Evolutionary conservation across 305 asterid genomes (phyloP).

Genomic region (Fraxinus velutina): DNA sequence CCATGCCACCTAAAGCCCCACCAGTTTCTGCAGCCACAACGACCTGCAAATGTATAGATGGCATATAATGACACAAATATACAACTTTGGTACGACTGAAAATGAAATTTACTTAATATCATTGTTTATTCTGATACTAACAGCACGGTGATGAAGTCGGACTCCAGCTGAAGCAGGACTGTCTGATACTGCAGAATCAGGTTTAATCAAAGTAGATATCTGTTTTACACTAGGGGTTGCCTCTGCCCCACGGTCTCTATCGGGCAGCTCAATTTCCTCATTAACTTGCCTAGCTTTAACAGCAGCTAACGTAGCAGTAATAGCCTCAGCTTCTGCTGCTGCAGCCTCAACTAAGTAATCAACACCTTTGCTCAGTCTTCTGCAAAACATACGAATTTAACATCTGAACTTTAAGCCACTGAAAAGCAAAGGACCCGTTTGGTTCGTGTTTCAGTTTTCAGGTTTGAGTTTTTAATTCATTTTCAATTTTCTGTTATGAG

Average conservation of each 20-base stretch:
- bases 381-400: conserved; percentile 32
- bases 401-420: conserved; percentile 12
- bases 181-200: conserved; percentile 55
- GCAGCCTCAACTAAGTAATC: conserved; percentile 94
- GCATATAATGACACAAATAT: conserved; percentile 21
- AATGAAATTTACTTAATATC: not conserved
- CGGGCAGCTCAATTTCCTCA: conserved; percentile 85
- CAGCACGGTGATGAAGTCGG: conserved; percentile 96
- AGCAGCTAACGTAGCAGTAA: conserved; percentile 81
- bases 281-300: conserved; percentile 88
- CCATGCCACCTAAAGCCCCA: conserved; percentile 98
- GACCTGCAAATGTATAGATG: conserved; percentile 52
- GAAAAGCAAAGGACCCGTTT: not conserved
- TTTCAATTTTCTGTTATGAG: not conserved
- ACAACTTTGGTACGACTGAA: conserved; percentile 4
- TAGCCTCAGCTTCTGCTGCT: conserved; percentile 98
- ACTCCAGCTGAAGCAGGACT: conserved; percentile 75
- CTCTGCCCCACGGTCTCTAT: conserved; percentile 91
- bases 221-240: conserved; percentile 94
- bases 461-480: not conserved
- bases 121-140: conserved; percentile 42
- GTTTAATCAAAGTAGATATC: conserved; percentile 60
- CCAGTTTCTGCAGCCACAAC: conserved; percentile 97
- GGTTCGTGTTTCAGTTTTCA: not conserved
- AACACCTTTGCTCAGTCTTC: conserved; percentile 77